Conservation (phyloP, 2,329 filamentous ascomycete species). For the Amauroascus verrucosus region DNA sequence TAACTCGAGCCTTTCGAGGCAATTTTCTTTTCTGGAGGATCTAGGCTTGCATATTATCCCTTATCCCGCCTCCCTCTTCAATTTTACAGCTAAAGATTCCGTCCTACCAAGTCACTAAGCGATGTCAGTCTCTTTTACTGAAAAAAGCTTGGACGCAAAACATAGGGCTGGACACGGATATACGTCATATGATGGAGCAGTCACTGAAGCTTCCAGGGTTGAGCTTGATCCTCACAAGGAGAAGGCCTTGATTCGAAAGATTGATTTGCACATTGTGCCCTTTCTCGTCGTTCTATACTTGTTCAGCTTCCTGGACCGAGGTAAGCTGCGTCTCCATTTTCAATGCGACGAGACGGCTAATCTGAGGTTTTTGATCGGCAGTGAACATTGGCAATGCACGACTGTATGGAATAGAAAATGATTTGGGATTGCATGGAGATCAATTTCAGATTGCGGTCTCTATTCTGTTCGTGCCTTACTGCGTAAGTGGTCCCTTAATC, state of each 20-base stretch:
- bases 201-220: slow-evolving; percentile 4
- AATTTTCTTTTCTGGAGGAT: background rate
- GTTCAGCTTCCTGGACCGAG: slow-evolving; percentile 63
- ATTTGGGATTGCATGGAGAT: slow-evolving; percentile 49
- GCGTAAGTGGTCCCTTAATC: slow-evolving; percentile 27
- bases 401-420: slow-evolving; percentile 53
- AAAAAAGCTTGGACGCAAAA: background rate
- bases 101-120: background rate
- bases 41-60: background rate
- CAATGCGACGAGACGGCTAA: background rate
- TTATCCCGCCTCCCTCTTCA: background rate
- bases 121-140: background rate
- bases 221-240: slow-evolving; percentile 24
- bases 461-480: slow-evolving; percentile 57
- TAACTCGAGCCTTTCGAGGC: background rate
- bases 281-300: slow-evolving; percentile 48
- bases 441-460: slow-evolving; percentile 62
- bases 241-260: slow-evolving; percentile 29
- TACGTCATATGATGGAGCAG: background rate
- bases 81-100: background rate
- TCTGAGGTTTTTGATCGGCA: slow-evolving; percentile 12
- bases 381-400: slow-evolving; percentile 65
- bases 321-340: slow-evolving; percentile 14
- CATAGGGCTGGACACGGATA: background rate
- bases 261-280: slow-evolving; percentile 34